A percentile compares a stretch with the other conserved stretches of the same genome.
Conservation (phyloP, 331 rosid species). For the Quercus tomentella region DNA sequence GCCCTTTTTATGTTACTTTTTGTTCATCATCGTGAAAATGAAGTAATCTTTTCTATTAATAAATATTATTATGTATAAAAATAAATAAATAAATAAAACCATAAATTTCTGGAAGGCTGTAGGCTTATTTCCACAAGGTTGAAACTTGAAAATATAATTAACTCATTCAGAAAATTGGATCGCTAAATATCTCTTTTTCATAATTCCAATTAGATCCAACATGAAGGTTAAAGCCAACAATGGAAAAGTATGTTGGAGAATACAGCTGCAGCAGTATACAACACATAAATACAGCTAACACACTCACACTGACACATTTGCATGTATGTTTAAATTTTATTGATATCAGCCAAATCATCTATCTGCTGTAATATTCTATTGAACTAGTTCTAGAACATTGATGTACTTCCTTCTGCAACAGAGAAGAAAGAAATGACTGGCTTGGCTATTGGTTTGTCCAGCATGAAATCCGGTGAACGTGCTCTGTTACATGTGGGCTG, state of each 20-base stretch:
- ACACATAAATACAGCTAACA: neutral
- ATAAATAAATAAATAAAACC: neutral
- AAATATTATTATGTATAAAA: too few relatives aligned
- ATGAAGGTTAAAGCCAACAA: neutral
- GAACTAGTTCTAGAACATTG: constrained; percentile 10
- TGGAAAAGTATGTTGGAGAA: neutral
- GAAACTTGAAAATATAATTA: neutral
- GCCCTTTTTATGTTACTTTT: too few relatives aligned
- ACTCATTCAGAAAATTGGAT: neutral
- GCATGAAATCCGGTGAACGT: constrained; percentile 88
- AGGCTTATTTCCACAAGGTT: neutral
- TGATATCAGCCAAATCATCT: neutral
- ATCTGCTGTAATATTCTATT: neutral
- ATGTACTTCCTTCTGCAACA: constrained; percentile 34
- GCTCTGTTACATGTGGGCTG: constrained; percentile 83
- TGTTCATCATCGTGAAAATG: too few relatives aligned
- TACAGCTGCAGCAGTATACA: neutral
- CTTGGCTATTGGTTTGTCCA: constrained; percentile 76
- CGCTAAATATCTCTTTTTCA: neutral
- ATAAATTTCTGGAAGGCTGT: neutral
- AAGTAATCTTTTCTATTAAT: too few relatives aligned
- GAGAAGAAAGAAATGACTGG: constrained; percentile 92
- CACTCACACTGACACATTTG: neutral
- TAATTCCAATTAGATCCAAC: too few relatives aligned
- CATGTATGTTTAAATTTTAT: neutral